Base-by-base conservation (phyloP, 2,329 filamentous ascomycete species). In the Penicillium thymicola region DNA sequence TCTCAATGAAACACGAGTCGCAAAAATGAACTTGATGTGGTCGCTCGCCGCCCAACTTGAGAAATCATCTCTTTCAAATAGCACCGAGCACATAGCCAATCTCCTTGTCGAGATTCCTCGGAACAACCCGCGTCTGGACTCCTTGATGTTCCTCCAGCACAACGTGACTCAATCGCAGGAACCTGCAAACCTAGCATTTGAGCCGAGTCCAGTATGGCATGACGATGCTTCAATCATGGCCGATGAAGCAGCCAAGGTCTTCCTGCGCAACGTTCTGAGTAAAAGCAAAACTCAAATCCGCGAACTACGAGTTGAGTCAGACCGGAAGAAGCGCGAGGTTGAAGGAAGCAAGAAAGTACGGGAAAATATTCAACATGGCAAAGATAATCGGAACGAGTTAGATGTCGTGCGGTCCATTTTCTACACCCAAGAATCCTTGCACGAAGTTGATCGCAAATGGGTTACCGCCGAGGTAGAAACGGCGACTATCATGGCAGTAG, bases 101-200 rank as follows among this genome's bases (percentile, higher is more conserved):
- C 82, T 97, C 11, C 80, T 86, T 5, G 82, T 85, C 55, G 93
- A 97, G 70, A 94, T 99, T 48, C 84, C 88, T 13, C 85, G 93
- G 56, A 99, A 99, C 71, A 83, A 89, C 59, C 94, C 94, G 10
- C 83, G 89, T 44, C 82, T 99, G 40, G 95, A 99, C 75, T 96
- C 92, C 21, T 90, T 96, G 82, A 99, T 99, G 94, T 99, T 97
- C 74, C 87, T 96, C 55, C 87, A 89, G 59, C 94, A 99, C 78
- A 99, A 99, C 69, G 86, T 89, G 65, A 84, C 85, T 25, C 78
- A 83, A 50, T 96, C 90, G 82, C 86, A 91, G 68, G 93, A 97
- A 69, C 94, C 94, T 0, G 68, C 83, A 0, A 89, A 97, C 75
- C 89, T 94, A 74, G 79, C 78, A 11, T 99, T 99, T 66, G 94